Conservation (phyloP, 352 stramenopile species). For the Pythium scleroteichum region DNA sequence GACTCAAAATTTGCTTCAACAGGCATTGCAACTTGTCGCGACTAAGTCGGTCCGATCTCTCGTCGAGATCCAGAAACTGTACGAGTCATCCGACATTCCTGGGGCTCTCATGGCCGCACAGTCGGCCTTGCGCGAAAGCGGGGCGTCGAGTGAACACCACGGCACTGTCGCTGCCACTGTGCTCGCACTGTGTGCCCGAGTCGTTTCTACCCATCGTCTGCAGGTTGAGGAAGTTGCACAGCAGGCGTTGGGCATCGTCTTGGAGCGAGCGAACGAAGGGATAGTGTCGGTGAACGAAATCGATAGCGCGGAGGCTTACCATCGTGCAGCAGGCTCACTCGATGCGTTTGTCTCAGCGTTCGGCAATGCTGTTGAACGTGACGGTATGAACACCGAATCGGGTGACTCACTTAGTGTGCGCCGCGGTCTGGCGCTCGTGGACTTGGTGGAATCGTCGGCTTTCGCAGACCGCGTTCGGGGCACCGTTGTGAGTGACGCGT, state of each 20-base stretch:
- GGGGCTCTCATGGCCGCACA: not conserved
- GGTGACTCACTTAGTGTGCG: not conserved
- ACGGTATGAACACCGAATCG: too few species aligned
- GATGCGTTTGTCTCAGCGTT: constrained; percentile 6
- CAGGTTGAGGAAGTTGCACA: constrained; percentile 4
- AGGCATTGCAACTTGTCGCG: not conserved
- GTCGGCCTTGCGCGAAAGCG: not conserved
- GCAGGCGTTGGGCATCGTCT: constrained; percentile 2
- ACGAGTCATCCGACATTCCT: not conserved
- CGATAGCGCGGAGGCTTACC: constrained; percentile 12
- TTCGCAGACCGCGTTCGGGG: not conserved
- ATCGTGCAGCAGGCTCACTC: constrained; percentile 12
- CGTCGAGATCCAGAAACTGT: constrained; percentile 11
- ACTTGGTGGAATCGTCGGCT: constrained; percentile 5
- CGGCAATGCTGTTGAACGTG: not conserved
- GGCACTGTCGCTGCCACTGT: constrained; percentile 2
- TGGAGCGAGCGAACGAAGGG: not conserved
- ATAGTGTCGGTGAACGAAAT: not conserved
- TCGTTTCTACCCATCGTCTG: not conserved
- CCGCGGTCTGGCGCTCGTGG: constrained; percentile 1
- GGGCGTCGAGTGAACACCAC: not conserved
- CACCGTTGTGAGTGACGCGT: constrained; percentile 21
- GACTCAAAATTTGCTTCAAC: not conserved
- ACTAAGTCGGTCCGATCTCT: not conserved
- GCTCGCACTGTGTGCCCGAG: constrained; percentile 14